A percentile compares a stretch with the other conserved stretches of the same genome.
phyloP scores from a whole-genome alignment of 2,329 filamentous ascomycete genomes.

The Aspergillus fijiensis region DNA sequence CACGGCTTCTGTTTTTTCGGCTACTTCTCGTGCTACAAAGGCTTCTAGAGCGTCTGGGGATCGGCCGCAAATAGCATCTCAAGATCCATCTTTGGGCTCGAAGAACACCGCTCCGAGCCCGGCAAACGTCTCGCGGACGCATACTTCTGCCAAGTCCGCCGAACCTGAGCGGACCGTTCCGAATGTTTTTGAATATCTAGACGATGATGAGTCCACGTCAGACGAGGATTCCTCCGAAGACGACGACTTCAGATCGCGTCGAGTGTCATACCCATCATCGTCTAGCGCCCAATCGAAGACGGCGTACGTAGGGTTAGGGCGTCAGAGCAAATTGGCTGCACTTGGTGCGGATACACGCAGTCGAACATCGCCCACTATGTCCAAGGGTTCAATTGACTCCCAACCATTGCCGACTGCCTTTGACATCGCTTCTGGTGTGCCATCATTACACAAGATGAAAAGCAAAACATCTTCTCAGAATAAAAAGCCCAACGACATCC shows the following conservation, averaged over 20 bases:
- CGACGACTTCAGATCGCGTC: conserved; percentile 17
- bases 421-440: conserved; percentile 27
- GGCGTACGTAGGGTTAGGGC: conserved; percentile 7
- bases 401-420: conserved; percentile 28
- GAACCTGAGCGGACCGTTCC: conserved; percentile 26
- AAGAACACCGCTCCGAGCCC: conserved; percentile 17
- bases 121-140: conserved; percentile 18
- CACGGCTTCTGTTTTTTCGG: conserved; percentile 24
- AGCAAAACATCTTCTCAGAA: conserved; percentile 19
- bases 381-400: conserved; percentile 29
- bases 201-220: conserved; percentile 25
- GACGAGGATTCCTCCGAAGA: conserved; percentile 23
- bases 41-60: conserved; percentile 20
- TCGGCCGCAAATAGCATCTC: conserved; percentile 17
- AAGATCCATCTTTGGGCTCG: conserved; percentile 12
- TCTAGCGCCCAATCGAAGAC: conserved; percentile 13
- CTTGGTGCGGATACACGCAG: conserved; percentile 25
- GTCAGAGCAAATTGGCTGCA: conserved; percentile 7
- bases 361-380: conserved; percentile 33
- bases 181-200: conserved; percentile 44
- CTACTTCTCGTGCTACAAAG: conserved; percentile 21
- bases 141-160: conserved; percentile 16
- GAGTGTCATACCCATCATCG: conserved; percentile 2
- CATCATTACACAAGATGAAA: conserved; percentile 28
- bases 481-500: conserved; percentile 23